Evolutionary conservation across 1,139 yeast species (phyloP), one percentile per base, ranked within the genome.

Genomic region (Blastobotrys persicus): DNA sequence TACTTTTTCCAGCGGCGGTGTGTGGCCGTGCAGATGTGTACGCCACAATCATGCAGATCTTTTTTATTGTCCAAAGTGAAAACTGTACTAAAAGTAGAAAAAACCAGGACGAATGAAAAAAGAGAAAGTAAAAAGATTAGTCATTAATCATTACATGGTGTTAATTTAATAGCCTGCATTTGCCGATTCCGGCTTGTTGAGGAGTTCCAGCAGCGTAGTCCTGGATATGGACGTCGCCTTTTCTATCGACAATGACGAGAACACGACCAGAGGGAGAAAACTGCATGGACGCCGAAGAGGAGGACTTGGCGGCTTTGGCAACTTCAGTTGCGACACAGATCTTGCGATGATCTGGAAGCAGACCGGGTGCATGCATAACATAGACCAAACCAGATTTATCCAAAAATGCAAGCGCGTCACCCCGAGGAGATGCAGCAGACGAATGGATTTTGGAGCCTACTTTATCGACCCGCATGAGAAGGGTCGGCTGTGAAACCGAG

Each of bases 121-220:
- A 23, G 28, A 23, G 9, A 41, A 40, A 20, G 31, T 31, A 20
- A n/a, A 17, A 35, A n/a, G 19, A 14, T 16, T 19, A 31, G n/a
- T 18, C 12, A 17, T 20, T 31, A 26, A 41, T 44, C 4, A 38
- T 45, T 39, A 34, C 20, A 42, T 37, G 28, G 14, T 23, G 39
- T 39, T 48, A 66, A 4, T 62, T 55, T 40, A 66, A 54, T 4
- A 63, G 50, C 18, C 70, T 58, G 67, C 94, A 83, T 64, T 85
- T 81, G 14, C 87, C 79, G 11, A 87, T 85, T n/a, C 86, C 89
- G n/a, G 79, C 78, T 58, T 81, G 85, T 55, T 80, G 82, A 1
- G 94, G 92, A 12, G 82, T 68, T 2, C 95, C 96, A 48, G 89
- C 91, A 13, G 95, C 87, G 66, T 88, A 91, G 66, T 91, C 97